Evolutionary conservation across 345 rosid species (phyloP), one percentile per base, ranked within the genome.

Genomic region (Eucalyptus globulus): DNA sequence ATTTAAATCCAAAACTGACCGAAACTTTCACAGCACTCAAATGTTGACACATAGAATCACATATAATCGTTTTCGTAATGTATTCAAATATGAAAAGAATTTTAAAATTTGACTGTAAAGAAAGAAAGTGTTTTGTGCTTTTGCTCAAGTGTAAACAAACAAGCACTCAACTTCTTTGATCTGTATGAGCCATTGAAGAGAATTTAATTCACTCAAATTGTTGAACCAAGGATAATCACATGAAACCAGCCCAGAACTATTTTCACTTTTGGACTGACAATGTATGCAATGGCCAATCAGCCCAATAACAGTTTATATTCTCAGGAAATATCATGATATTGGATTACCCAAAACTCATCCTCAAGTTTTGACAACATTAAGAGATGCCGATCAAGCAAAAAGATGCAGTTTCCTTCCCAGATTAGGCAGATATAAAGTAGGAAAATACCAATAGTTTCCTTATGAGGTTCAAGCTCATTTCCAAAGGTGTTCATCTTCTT

Each of bases 401-500:
- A 40, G 40, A 83, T 12, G 40, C 11, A 15, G n/a, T 49, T 49
- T 53, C 34, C 56, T 58, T 76, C 76, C 67, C 56, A 47, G 21
- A 89, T 43, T 29, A 50, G 65, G 58, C 21, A 69, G 34, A 37
- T 34, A 13, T 65, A 69, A 91, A 89, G 43, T 54, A 89, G 80
- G 27, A 88, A 67, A 87, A 76, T 95, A 94, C 97, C 96, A 90
- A 88, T 65, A 53, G 50, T 88, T 62, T 88, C 90, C 80, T 90
- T 94, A 90, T 87, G 93, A 91, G 91, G 81, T 87, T 91, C 95
- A 90, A 91, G 58, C 89, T 88, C 93, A 88, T 93, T 93, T 86
- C 95, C 94, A 91, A 97, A 93, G 34, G 94, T 92, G 91, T 93
- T 96, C 97, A 97, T 90, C 93, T 97, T 97, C 93, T 94, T 97